A percentile compares a stretch with the other conserved stretches of the same genome.
Evolutionary conservation across 805 yeast genomes (phyloP).

Genomic region (Zygoascus flipseniorum): DNA sequence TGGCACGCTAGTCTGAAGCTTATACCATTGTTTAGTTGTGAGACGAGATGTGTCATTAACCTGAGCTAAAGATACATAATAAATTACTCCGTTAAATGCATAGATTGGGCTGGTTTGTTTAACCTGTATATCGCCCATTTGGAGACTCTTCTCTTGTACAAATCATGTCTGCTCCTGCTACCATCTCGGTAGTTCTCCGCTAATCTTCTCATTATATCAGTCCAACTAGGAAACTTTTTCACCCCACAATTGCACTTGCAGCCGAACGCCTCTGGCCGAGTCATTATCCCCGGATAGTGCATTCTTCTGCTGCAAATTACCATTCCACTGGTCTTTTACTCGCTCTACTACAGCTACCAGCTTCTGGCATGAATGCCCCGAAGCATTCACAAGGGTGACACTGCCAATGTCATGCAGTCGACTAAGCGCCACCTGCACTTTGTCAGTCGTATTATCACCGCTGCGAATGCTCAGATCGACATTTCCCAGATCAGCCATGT

Average conservation of each 20-base stretch:
- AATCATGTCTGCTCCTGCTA: too few species aligned
- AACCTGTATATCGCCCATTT: too few species aligned
- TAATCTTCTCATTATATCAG: too few species aligned
- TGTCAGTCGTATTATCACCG: slow-evolving; percentile 9
- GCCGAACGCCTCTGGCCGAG: neutral
- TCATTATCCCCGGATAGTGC: neutral
- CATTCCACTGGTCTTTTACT: slow-evolving; percentile 11
- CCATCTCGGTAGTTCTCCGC: too few species aligned
- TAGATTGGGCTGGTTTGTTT: too few species aligned
- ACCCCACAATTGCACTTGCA: neutral
- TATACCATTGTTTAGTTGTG: too few species aligned
- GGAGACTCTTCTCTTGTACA: too few species aligned
- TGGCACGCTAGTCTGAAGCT: neutral
- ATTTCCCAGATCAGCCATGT: too few species aligned
- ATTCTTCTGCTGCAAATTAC: slow-evolving; percentile 1
- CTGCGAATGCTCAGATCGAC: neutral
- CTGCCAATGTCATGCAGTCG: neutral
- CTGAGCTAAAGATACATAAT: too few species aligned
- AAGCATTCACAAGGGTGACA: slow-evolving; percentile 6
- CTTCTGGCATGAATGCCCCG: slow-evolving; percentile 15
- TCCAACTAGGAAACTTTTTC: too few species aligned
- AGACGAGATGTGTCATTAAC: too few species aligned
- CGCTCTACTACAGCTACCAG: slow-evolving; percentile 17
- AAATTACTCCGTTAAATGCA: too few species aligned
- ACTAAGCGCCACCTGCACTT: slow-evolving; percentile 1